Percentiles rank a stretch among this genome's conserved stretches.
Evolutionary conservation across 2,329 filamentous ascomycete species (phyloP).

Genomic region (Exophiala viscosa): DNA sequence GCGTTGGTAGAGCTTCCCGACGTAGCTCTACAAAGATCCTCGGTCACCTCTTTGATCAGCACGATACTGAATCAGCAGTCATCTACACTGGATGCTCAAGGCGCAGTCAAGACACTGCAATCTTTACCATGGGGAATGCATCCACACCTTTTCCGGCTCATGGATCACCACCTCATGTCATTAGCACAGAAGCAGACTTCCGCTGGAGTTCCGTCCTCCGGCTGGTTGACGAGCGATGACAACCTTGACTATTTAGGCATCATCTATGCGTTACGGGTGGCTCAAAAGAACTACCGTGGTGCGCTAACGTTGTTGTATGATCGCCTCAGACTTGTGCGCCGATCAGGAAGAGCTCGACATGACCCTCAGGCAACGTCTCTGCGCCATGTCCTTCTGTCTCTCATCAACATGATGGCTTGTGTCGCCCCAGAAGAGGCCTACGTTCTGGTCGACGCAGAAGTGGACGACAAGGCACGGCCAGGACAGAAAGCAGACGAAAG

Average conservation of each 20-base stretch:
- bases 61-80: constrained; percentile 36
- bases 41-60: constrained; percentile 63
- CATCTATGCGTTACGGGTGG: constrained; percentile 85
- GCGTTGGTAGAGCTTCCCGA: constrained; percentile 72
- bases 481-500: constrained; percentile 15
- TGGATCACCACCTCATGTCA: constrained; percentile 72
- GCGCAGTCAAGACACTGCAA: constrained; percentile 63
- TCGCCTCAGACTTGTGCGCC: constrained; percentile 32
- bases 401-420: constrained; percentile 90
- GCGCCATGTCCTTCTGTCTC: constrained; percentile 71
- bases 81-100: constrained; percentile 26
- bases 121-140: constrained; percentile 63
- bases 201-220: constrained; percentile 36
- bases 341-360: constrained; percentile 30
- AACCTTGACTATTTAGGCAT: constrained; percentile 76
- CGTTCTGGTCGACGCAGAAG: constrained; percentile 47
- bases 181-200: constrained; percentile 68
- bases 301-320: constrained; percentile 50
- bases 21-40: constrained; percentile 65
- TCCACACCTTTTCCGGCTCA: constrained; percentile 68
- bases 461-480: constrained; percentile 9
- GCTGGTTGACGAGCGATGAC: not conserved
- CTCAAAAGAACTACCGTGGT: constrained; percentile 80
- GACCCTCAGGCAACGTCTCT: constrained; percentile 53
- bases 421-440: constrained; percentile 80